phyloP scores from a whole-genome alignment of 768 basidiomycete species.

The Hericium erinaceus region DNA sequence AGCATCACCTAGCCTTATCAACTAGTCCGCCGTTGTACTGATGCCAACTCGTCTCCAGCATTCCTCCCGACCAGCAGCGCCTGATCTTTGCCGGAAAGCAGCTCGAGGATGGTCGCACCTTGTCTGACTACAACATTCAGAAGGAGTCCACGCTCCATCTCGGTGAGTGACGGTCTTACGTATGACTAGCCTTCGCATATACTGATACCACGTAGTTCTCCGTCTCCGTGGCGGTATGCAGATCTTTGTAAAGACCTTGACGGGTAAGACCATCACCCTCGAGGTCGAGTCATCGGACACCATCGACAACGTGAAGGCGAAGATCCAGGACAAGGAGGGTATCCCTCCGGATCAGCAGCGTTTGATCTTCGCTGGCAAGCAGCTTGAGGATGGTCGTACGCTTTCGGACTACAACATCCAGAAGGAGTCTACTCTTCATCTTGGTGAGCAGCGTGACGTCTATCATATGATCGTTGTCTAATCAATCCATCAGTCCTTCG shows the following conservation, averaged over 20 bases:
- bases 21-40: neutral
- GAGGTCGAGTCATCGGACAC: slow-evolving; percentile 97
- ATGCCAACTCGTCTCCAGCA: slow-evolving; percentile 27
- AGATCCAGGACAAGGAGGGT: slow-evolving; percentile 96
- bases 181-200: too few species aligned
- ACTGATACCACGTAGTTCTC: slow-evolving; percentile 22
- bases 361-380: slow-evolving; percentile 98
- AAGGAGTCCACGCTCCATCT: slow-evolving; percentile 55
- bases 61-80: slow-evolving; percentile 73
- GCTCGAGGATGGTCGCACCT: slow-evolving; percentile 73
- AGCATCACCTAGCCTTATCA: slow-evolving; percentile 13
- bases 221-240: slow-evolving; percentile 63
- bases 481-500: slow-evolving; percentile 13
- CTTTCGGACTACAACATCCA: slow-evolving; percentile 96
- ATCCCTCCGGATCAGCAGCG: slow-evolving; percentile 95
- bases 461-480: slow-evolving; percentile 24
- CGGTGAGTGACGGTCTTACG: neutral
- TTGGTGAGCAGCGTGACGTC: slow-evolving; percentile 29
- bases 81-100: slow-evolving; percentile 80
- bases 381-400: slow-evolving; percentile 97
- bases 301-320: slow-evolving; percentile 96
- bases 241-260: slow-evolving; percentile 98
- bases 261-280: slow-evolving; percentile 98
- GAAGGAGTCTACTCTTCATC: slow-evolving; percentile 97
- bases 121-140: slow-evolving; percentile 62